Conservation (phyloP, 2,329 filamentous ascomycete genomes). For the Parafenestella ontariensis region DNA sequence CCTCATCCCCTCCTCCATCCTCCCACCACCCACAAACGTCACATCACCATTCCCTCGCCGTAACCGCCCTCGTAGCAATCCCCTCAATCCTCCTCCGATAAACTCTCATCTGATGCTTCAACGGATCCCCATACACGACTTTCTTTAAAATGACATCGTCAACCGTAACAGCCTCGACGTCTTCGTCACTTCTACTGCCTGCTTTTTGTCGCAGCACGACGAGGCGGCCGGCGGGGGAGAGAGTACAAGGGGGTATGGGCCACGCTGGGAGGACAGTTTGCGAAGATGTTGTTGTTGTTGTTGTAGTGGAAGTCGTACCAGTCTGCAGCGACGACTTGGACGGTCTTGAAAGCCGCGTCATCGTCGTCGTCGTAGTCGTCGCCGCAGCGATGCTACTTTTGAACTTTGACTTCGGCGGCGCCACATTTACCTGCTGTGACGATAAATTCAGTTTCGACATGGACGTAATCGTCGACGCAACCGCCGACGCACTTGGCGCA, state of each 20-base stretch:
- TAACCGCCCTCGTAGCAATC: constrained; percentile 73
- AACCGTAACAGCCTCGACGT: constrained; percentile 72
- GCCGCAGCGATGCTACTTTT: constrained; percentile 8
- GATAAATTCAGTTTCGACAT: constrained; percentile 37
- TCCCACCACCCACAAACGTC: too few relatives aligned
- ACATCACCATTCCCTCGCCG: constrained; percentile 48
- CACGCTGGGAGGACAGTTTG: constrained; percentile 58
- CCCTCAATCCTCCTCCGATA: constrained; percentile 76
- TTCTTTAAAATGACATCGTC: constrained; percentile 71
- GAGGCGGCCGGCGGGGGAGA: constrained; percentile 74
- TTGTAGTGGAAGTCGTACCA: constrained; percentile 19
- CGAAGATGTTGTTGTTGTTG: constrained; percentile 47
- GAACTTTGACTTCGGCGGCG: constrained; percentile 21
- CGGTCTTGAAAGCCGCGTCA: constrained; percentile 17
- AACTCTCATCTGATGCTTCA: constrained; percentile 80
- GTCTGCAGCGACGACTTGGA: constrained; percentile 35
- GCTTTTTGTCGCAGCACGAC: constrained; percentile 63
- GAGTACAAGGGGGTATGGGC: constrained; percentile 69
- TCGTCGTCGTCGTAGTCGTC: too few relatives aligned
- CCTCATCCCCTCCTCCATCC: too few relatives aligned
- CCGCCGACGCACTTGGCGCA: constrained; percentile 50
- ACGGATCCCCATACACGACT: constrained; percentile 81
- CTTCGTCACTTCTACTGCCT: constrained; percentile 50
- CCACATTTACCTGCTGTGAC: constrained; percentile 8
- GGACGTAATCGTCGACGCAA: constrained; percentile 23